phyloP scores from a whole-genome alignment of 441 rosid genomes.

The Gossypium davidsonii region DNA sequence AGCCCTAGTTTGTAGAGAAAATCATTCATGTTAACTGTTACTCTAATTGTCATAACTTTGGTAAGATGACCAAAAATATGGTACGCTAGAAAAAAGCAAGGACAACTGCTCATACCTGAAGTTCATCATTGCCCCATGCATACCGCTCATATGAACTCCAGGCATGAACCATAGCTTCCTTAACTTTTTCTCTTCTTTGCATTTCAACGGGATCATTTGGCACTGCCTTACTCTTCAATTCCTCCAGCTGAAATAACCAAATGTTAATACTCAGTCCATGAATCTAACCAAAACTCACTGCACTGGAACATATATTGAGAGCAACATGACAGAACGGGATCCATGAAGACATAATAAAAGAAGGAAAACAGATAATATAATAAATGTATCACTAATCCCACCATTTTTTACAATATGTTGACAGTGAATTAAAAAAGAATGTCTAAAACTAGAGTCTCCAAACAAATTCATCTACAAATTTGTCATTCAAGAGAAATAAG shows the following conservation, averaged over 20 bases:
- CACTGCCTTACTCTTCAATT: constrained; percentile 26
- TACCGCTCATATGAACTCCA: constrained; percentile 94
- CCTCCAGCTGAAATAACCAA: constrained; percentile 44
- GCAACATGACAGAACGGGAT: neutral
- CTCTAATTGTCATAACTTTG: neutral
- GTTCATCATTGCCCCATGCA: constrained; percentile 98
- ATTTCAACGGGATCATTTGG: constrained; percentile 51
- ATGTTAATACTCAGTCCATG: neutral
- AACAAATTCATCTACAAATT: neutral
- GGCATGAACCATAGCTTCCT: constrained; percentile 96
- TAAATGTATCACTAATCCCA: neutral
- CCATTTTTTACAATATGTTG: neutral
- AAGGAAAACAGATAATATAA: neutral
- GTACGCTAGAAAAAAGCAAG: neutral
- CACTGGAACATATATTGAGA: neutral
- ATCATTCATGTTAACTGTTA: neutral
- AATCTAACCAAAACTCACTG: neutral
- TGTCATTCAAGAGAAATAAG: neutral
- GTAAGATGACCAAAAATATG: neutral
- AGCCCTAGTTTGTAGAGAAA: neutral
- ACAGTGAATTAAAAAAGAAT: neutral
- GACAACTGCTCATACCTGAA: constrained; percentile 48
- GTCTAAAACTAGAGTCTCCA: neutral
- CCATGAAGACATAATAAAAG: neutral
- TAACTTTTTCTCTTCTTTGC: constrained; percentile 76